Evolutionary conservation across 495 filamentous ascomycete genomes (phyloP).

Genomic region (Aspergillus ellipticus): DNA sequence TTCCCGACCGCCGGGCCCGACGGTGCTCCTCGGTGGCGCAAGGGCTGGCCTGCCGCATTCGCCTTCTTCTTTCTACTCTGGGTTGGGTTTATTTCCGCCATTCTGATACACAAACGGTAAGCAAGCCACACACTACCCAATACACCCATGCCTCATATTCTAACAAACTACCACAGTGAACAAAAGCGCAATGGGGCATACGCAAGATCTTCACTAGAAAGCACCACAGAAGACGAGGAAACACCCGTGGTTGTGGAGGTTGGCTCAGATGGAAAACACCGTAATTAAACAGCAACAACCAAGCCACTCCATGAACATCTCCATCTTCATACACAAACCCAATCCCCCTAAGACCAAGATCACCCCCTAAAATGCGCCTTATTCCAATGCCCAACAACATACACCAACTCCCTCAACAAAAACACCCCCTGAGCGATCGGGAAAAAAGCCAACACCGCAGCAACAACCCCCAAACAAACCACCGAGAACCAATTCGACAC

Average conservation of each 20-base stretch:
- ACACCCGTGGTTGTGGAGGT: background rate
- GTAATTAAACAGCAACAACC: background rate
- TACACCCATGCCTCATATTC: background rate
- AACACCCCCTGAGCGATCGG: no score
- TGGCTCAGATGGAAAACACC: background rate
- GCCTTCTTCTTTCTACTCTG: conserved; percentile 39
- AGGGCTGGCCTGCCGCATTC: conserved; percentile 43
- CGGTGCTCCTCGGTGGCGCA: conserved; percentile 43
- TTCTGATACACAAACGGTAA: conserved; percentile 34
- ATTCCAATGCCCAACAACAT: no score
- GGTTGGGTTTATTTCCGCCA: conserved; percentile 36
- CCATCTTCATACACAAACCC: no score
- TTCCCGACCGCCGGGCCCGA: conserved; percentile 41
- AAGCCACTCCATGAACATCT: no score
- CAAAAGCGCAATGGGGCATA: background rate
- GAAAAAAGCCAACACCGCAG: no score
- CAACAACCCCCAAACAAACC: no score
- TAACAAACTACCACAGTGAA: background rate
- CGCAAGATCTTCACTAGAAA: background rate
- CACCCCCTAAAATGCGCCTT: no score
- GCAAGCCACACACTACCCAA: background rate
- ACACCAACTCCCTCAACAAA: no score
- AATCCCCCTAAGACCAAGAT: no score
- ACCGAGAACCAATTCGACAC: no score
- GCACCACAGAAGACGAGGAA: background rate